Evolutionary conservation across 495 filamentous ascomycete species (phyloP), one percentile per base, ranked within the genome.

Genomic region (Xylaria bambusicola): DNA sequence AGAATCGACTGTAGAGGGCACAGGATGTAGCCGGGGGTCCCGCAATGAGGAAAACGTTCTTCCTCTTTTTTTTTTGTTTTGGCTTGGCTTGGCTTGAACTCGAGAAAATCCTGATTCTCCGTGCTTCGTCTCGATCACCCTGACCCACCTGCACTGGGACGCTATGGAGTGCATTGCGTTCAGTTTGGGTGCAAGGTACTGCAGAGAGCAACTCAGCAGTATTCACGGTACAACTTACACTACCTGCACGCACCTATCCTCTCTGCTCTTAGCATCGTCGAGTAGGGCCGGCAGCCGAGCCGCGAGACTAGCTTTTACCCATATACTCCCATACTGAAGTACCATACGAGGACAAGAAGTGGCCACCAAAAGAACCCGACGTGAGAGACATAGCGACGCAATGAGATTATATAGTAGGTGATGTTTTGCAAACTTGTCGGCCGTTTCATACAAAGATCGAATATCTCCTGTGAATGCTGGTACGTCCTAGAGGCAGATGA

Each of bases 271-370:
- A 20, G 50, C 50, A 27, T 52, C 33, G 50, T 35, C 50, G 50
- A 15, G 20, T 33, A 27, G 50, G 50, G 50, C 50, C 50, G 50
- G 17, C 35, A 52, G 21, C 50, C 50, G 50, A 52, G 50, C 50
- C 49, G 49, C 27, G 33, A 52, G 49, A 26, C 5, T 7, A 35
- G 27, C 21, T 24, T 27, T 5, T 21, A 27, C 9, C 33, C n/a
- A n/a, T n/a, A n/a, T n/a, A n/a, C n/a, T n/a, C n/a, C n/a, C n/a
- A n/a, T n/a, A n/a, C n/a, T n/a, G n/a, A n/a, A n/a, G n/a, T n/a
- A n/a, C n/a, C n/a, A n/a, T n/a, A n/a, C n/a, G n/a, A n/a, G n/a
- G n/a, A n/a, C n/a, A n/a, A n/a, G n/a, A n/a, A n/a, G n/a, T n/a
- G n/a, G n/a, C 12, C 4, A 51, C 17, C 5, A n/a, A 38, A 51